Base-by-base conservation (phyloP, 2,329 filamentous ascomycete genomes). In the Cercospora berteroae region DNA sequence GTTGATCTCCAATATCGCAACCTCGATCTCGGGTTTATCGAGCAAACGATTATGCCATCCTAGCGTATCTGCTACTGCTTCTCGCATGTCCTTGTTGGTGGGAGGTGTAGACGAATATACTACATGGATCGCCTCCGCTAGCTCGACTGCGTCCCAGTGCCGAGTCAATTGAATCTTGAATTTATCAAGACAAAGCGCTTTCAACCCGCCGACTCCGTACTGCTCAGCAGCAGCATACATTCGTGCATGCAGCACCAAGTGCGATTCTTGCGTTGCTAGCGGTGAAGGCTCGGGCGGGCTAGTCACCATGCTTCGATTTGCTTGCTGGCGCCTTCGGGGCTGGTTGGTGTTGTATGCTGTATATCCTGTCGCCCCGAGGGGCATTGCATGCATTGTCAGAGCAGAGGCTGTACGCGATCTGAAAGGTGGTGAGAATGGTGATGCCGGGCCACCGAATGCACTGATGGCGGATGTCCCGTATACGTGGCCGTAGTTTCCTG, bases 31-130 rank as follows among this genome's bases (percentile, higher is more conserved):
- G 0, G 74, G 70, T 42, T 71, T 74, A 7, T 73, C 67, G 12
- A 75, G 67, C 25, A 77, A 63, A 3, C 65, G 36, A 27, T 72
- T 65, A 57, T 74, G 73, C 65, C 70, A 67, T 1, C 71, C 64
- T 5, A 79, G 70, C 0, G 69, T 76, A 12, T 74, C 65, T 9
- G 70, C 67, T 4, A 78, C 73, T 5, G 72, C 68, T 56, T 79
- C 74, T 13, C 77, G 71, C 64, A 79, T 68, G 8, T 72, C 76
- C n/a, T 74, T 75, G 64, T 78, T 74, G 1, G 66, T 10, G 10
- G 74, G 67, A 1, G 71, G 73, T 7, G 76, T 77, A 0, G 70
- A 72, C 9, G 67, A 72, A 39, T 75, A 78, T 1, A 74, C 67
- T 9, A 74, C 57, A 25, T 73, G 68, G 5, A 77, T 75, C 0